A percentile compares a stretch with the other conserved stretches of the same genome.
Evolutionary conservation across 257 asterid species (phyloP).

Genomic region (Gentiana macrophylla): DNA sequence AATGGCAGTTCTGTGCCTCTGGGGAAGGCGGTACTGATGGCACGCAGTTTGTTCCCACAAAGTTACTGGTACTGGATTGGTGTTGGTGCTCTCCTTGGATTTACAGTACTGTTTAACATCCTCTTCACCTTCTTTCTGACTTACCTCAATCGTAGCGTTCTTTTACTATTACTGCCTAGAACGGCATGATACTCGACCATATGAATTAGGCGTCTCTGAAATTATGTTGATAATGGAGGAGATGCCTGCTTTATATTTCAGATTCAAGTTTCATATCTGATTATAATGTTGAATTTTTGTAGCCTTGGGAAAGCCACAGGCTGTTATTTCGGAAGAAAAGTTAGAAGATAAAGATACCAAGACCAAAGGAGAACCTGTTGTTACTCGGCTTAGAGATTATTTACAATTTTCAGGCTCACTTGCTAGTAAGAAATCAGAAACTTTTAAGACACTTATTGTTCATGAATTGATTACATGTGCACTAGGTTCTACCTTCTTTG

Average conservation of each 20-base stretch:
- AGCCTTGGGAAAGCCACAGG: slow-evolving; percentile 86
- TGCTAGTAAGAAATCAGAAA: slow-evolving; percentile 42
- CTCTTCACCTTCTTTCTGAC: slow-evolving; percentile 71
- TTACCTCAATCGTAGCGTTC: slow-evolving; percentile 63
- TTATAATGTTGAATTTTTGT: slow-evolving; percentile 5
- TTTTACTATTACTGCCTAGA: slow-evolving; percentile 10
- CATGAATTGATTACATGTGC: background rate
- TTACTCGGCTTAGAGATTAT: slow-evolving; percentile 71
- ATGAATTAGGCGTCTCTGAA: slow-evolving; percentile 5
- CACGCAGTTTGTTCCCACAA: slow-evolving; percentile 73
- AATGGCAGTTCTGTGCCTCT: slow-evolving; percentile 45
- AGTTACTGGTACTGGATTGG: slow-evolving; percentile 98
- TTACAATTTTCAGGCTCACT: slow-evolving; percentile 79
- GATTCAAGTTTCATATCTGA: background rate
- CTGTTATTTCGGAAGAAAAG: slow-evolving; percentile 65
- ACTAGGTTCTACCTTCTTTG: slow-evolving; percentile 1
- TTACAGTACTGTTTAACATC: slow-evolving; percentile 62
- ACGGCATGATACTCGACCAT: slow-evolving; percentile 7
- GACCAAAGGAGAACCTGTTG: slow-evolving; percentile 55
- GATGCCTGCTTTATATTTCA: background rate
- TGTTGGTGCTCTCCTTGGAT: slow-evolving; percentile 77
- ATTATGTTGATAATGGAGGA: slow-evolving; percentile 6
- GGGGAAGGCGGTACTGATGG: slow-evolving; percentile 71
- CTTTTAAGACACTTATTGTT: background rate
- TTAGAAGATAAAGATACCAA: slow-evolving; percentile 47